Conservation (phyloP, 352 stramenopile genomes). For the Pythium oligandrum region DNA sequence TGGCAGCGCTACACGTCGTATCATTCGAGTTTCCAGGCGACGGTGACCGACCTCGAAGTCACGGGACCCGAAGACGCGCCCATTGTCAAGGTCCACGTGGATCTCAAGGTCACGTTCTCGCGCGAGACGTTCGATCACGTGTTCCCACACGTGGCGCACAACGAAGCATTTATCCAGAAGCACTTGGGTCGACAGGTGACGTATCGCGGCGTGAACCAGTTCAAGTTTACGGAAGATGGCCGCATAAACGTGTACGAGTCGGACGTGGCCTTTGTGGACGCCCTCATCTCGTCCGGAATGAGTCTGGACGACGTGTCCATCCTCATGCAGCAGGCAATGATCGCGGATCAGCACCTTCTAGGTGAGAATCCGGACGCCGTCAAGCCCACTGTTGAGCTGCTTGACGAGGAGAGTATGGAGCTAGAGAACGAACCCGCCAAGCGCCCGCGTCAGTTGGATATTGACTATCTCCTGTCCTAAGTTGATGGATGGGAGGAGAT, state of each 20-base stretch:
- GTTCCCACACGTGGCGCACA: conserved; percentile 29
- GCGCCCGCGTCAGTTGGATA: no score
- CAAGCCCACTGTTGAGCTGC: no score
- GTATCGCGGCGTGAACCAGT: conserved; percentile 45
- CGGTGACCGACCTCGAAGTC: conserved; percentile 16
- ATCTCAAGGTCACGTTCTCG: conserved; percentile 22
- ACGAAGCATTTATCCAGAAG: conserved; percentile 30
- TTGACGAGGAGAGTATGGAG: no score
- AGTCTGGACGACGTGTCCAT: conserved; percentile 33
- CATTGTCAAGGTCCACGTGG: conserved; percentile 14
- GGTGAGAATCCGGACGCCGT: conserved; percentile 16
- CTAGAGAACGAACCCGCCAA: no score
- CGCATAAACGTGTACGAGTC: conserved; percentile 52
- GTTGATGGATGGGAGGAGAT: no score
- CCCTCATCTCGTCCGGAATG: conserved; percentile 25
- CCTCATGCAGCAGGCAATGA: conserved; percentile 45
- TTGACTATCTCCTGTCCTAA: no score
- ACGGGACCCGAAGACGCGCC: conserved; percentile 12
- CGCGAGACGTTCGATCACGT: conserved; percentile 28
- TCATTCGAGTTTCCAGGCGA: conserved; percentile 14
- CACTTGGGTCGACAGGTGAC: conserved; percentile 45
- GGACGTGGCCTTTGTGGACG: conserved; percentile 53
- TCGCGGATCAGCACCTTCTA: conserved; percentile 37
- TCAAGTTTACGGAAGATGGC: conserved; percentile 39
- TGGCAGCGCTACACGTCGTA: conserved; percentile 19